Conservation (phyloP, 257 asterid species). For the Verbascum thapsus region DNA sequence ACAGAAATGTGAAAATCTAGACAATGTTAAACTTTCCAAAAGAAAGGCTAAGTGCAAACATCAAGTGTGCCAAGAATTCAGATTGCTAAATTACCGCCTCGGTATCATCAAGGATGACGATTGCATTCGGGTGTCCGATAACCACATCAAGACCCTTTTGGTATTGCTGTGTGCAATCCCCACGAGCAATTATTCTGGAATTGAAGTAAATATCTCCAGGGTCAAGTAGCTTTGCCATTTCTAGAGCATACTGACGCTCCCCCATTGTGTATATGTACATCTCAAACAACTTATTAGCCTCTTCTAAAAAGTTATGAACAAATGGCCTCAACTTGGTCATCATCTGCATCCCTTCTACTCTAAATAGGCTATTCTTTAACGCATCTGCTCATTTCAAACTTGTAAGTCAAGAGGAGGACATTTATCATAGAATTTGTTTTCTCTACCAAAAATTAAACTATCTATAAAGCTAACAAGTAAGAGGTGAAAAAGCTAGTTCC, state of each 20-base stretch:
- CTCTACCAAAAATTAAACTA: constrained; percentile 8
- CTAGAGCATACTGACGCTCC: constrained; percentile 84
- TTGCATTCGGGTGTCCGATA: constrained; percentile 89
- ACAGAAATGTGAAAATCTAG: neutral
- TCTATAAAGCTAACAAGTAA: neutral
- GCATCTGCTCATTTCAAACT: constrained; percentile 49
- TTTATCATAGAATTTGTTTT: constrained; percentile 6
- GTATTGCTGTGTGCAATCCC: constrained; percentile 75
- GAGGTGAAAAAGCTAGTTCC: neutral
- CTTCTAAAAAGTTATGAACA: constrained; percentile 72
- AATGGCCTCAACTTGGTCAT: constrained; percentile 96
- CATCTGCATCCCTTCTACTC: constrained; percentile 73
- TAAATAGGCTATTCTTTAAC: constrained; percentile 61
- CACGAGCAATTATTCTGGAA: constrained; percentile 86
- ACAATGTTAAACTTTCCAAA: neutral
- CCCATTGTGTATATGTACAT: constrained; percentile 98
- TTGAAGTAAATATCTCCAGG: constrained; percentile 68
- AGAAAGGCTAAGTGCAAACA: neutral
- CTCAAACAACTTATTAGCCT: constrained; percentile 75
- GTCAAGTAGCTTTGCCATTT: constrained; percentile 87
- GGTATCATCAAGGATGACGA: constrained; percentile 91
- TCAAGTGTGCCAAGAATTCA: constrained; percentile 7
- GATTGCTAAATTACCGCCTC: constrained; percentile 56
- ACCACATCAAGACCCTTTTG: constrained; percentile 95
- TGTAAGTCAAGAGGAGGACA: constrained; percentile 25